Base-by-base conservation (phyloP, 805 yeast species). In the baker's yeast (Saccharomyces cerevisiae) region DNA sequence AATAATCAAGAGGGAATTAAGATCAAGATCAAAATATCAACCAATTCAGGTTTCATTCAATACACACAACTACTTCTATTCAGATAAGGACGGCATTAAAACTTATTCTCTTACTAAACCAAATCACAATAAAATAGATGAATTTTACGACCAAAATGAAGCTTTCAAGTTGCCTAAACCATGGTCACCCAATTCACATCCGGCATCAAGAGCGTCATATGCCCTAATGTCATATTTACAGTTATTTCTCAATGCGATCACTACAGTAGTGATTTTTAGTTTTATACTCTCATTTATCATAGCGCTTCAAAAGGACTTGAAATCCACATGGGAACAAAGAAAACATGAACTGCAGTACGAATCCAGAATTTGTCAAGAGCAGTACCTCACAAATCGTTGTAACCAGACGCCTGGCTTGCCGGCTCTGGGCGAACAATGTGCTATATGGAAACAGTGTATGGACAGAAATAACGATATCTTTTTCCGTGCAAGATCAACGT, bases 361-460 rank as follows among this genome's bases (percentile, higher is more conserved):
- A 59, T 79, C 83, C 1, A 77, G 76, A 10, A 70, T 70, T 27
- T 86, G 92, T 66, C 68, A 76, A 27, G 67, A 78, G 29, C 70
- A 79, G 21, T 86, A 78, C 64, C 48, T 69, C 41, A 78, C 75
- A 10, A 87, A 86, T 66, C 66, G 74, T 41, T 87, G 95, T 66
- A 73, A 73, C 14, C 81, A 81, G 3, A 79, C 76, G 10, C 70
- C 75, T 2, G 71, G 80, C 9, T 81, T 78, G 2, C 86, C 90
- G 1, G 86, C 84, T 2, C 65, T 85, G 54, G 79, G 78, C 53
- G 70, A 71, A 27, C 73, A 75, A 41, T 87, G 94, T 67, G 70
- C 73, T 14, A 71, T 75, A 54, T 87, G 89, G 90, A 78, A 75
- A 51, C 75, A 75, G 48, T 85, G 92, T 64, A 84, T 84, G 87